Percentiles rank a stretch among this genome's conserved stretches.
phyloP scores from a whole-genome alignment of 2,329 filamentous ascomycete genomes.

The Blastomyces gilchristii region DNA sequence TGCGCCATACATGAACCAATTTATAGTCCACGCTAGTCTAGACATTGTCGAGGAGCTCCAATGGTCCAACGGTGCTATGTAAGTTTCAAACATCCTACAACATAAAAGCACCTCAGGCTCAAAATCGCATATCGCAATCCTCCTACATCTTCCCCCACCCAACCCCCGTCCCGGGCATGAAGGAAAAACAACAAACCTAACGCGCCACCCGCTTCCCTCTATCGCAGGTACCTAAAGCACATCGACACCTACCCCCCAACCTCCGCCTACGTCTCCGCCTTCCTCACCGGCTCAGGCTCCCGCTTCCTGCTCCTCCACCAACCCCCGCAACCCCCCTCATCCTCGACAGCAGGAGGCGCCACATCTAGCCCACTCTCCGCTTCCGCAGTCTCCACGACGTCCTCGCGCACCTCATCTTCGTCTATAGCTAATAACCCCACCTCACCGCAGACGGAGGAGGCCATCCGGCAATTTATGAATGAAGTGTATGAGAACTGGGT shows the following conservation, averaged over 20 bases:
- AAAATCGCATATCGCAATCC: neutral
- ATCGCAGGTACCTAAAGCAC: constrained; percentile 77
- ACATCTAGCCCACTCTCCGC: constrained; percentile 24
- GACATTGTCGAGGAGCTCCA: constrained; percentile 96
- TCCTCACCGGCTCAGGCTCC: constrained; percentile 82
- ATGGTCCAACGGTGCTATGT: constrained; percentile 82
- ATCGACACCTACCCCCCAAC: constrained; percentile 80
- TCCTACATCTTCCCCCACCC: neutral
- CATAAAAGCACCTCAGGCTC: neutral
- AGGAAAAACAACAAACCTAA: neutral
- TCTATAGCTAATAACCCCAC: constrained; percentile 75
- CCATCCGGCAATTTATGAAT: constrained; percentile 84
- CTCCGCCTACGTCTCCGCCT: constrained; percentile 89
- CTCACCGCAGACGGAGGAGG: constrained; percentile 85
- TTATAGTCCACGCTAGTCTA: constrained; percentile 86
- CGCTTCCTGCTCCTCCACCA: constrained; percentile 93
- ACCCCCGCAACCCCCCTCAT: constrained; percentile 47
- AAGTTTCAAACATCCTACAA: constrained; percentile 22
- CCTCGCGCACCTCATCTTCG: constrained; percentile 47
- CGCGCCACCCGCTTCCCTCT: neutral
- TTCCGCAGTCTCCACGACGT: constrained; percentile 20
- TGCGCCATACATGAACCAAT: constrained; percentile 89
- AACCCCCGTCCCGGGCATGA: neutral
- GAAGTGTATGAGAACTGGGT: constrained; percentile 96
- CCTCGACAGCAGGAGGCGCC: constrained; percentile 31